Evolutionary conservation across 768 basidiomycete species (phyloP).

Genomic region (Zangia roseola): DNA sequence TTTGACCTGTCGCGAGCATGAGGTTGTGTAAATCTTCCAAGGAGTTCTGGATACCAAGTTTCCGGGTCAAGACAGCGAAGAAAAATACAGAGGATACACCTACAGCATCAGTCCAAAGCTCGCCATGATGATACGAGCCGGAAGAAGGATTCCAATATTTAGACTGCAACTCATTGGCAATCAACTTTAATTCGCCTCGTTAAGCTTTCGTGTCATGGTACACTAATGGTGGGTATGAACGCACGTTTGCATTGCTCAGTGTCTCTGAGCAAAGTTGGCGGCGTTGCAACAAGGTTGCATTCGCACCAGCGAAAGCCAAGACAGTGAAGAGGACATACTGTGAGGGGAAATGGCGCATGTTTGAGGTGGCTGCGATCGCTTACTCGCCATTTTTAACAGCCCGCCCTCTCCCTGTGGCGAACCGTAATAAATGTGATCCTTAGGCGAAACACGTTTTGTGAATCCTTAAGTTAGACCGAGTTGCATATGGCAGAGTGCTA

Average conservation of each 20-base stretch:
- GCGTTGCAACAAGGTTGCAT: not conserved
- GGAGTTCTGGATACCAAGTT: constrained; percentile 41
- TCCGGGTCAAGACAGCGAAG: not conserved
- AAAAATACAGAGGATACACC: constrained; percentile 6
- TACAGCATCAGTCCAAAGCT: constrained; percentile 57
- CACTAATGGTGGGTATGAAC: not conserved
- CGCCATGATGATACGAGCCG: constrained; percentile 49
- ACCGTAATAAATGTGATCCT: too few relatives aligned
- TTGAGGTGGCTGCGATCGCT: not conserved
- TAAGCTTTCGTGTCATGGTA: not conserved
- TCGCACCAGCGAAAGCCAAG: constrained; percentile 1
- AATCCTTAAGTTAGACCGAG: too few relatives aligned
- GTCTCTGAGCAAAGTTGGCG: constrained; percentile 9
- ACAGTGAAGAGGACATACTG: not conserved
- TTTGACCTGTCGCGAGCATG: constrained; percentile 48
- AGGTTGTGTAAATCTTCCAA: constrained; percentile 57
- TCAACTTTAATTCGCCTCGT: constrained; percentile 14
- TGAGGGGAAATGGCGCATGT: not conserved
- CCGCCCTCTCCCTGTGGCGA: too few relatives aligned
- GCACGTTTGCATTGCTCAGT: constrained; percentile 12
- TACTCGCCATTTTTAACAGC: too few relatives aligned
- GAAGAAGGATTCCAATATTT: constrained; percentile 40
- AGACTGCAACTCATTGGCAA: constrained; percentile 26
- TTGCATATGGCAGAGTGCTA: too few relatives aligned
- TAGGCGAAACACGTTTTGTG: too few relatives aligned